A percentile compares a stretch with the other conserved stretches of the same genome.
Conservation (phyloP, 495 filamentous ascomycete species). For the Achaetomiella virescens region DNA sequence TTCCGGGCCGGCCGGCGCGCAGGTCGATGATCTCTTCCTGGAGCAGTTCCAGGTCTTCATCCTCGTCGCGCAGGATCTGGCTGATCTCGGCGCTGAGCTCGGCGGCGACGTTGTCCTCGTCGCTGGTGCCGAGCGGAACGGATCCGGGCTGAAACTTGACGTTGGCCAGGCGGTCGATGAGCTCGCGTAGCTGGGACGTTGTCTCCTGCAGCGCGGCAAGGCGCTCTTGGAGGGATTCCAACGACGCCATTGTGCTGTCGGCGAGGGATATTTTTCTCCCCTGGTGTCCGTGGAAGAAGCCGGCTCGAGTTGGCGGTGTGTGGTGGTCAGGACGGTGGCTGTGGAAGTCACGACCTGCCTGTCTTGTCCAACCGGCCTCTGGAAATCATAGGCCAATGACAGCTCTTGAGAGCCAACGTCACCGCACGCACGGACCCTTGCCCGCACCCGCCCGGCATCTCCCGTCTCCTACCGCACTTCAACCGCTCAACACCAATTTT, state of each 20-base stretch:
- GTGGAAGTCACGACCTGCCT: neutral
- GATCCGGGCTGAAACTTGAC: constrained; percentile 59
- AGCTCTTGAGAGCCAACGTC: constrained; percentile 1
- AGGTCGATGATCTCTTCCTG: constrained; percentile 71
- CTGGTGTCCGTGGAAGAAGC: too few relatives aligned
- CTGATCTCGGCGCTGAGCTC: constrained; percentile 82
- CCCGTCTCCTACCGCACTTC: constrained; percentile 2
- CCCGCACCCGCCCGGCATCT: constrained; percentile 3
- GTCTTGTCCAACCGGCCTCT: constrained; percentile 9
- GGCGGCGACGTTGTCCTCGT: constrained; percentile 56
- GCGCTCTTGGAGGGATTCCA: constrained; percentile 57
- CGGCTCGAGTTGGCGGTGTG: too few relatives aligned
- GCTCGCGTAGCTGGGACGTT: constrained; percentile 60
- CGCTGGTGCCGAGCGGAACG: constrained; percentile 38
- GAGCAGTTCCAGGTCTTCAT: constrained; percentile 79
- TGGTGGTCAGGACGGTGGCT: too few relatives aligned
- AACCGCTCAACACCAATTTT: constrained; percentile 14
- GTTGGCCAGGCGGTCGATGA: constrained; percentile 67
- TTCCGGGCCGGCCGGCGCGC: constrained; percentile 38
- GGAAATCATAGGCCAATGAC: neutral
- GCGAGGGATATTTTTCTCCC: constrained; percentile 17
- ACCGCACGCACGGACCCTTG: neutral
- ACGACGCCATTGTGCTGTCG: constrained; percentile 33
- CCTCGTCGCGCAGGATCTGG: constrained; percentile 71
- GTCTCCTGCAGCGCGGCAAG: constrained; percentile 62